Base-by-base conservation (phyloP, 306 rosid species). In the Cicer cuneatum region DNA sequence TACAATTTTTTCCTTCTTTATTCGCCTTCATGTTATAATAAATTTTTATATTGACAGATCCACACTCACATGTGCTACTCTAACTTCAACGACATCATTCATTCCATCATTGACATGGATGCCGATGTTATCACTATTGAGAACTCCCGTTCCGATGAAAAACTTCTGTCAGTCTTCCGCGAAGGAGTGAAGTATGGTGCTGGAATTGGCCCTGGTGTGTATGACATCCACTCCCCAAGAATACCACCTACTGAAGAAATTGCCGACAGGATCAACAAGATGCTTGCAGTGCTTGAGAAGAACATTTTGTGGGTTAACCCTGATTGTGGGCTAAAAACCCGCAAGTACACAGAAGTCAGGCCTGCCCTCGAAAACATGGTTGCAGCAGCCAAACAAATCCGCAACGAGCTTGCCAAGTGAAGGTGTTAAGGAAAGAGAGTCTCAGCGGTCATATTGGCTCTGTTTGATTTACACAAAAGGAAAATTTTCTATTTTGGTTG, bases 1-100 rank as follows among this genome's bases (percentile, higher is more conserved):
- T 21, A 15, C 18, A 21, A 18, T 12, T 53, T 33, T 29, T 12
- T 38, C 2, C 1, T 4, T 10, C 12, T 15, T 47, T 42, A 19
- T 39, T 69, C 60, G 48, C 51, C 67, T 58, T 2, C 45, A 46
- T 77, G 75, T 58, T 54, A 8, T 69, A 59, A 12, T 45, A 2
- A 43, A 57, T 65, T 62, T 76, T 21, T 10, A 29, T 39, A 10
- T 65, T 57, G 7, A 71, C 96, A 92, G 98, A 90, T 92, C 81
- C 98, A 92, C 87, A 92, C 98, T 18, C 98, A 92, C 91, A 92
- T 92, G 98, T 92, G 98, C 85, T 92, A 92, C 81, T 92, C 98
- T 10, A 84, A 92, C 97, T 92, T 92, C 82, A 92, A 92, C 66
- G 97, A 92, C 87, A 92, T 92, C 71, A 92, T 92, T 83, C 97